Conservation (phyloP, 1,284 basidiomycete genomes). For the Fereydounia khargensis region DNA sequence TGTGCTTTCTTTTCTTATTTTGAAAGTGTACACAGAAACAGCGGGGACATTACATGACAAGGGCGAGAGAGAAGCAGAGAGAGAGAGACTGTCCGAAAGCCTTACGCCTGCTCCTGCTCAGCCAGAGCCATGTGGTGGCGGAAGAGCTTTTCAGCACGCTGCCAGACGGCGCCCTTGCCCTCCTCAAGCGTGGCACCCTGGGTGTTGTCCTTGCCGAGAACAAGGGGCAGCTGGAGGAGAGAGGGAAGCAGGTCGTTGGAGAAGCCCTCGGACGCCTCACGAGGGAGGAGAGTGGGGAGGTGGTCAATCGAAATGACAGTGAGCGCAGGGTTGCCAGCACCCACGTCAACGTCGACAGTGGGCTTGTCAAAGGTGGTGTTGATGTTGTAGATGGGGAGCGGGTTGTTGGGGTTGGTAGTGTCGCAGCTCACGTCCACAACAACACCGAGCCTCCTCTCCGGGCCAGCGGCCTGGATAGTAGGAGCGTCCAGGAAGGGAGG, state of each 20-base stretch:
- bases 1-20: neutral
- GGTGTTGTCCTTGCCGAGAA: slow-evolving; percentile 40
- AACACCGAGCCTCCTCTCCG: slow-evolving; percentile 70
- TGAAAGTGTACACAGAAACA: too few species aligned
- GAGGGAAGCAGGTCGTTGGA: slow-evolving; percentile 85
- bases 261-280: slow-evolving; percentile 96
- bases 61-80: too few species aligned
- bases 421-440: slow-evolving; percentile 99
- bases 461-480: slow-evolving; percentile 72
- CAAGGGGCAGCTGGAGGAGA: slow-evolving; percentile 46
- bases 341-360: slow-evolving; percentile 72
- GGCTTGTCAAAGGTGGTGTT: slow-evolving; percentile 95
- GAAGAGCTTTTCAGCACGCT: slow-evolving; percentile 83
- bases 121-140: slow-evolving; percentile 66
- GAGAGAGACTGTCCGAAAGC: too few species aligned
- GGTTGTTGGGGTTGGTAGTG: slow-evolving; percentile 98
- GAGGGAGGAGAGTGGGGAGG: slow-evolving; percentile 88
- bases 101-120: slow-evolving; percentile 16
- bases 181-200: slow-evolving; percentile 28
- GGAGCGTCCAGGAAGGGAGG: slow-evolving; percentile 81
- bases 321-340: slow-evolving; percentile 59
- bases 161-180: slow-evolving; percentile 69
- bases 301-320: slow-evolving; percentile 97
- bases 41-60: too few species aligned
- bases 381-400: slow-evolving; percentile 89